Evolutionary conservation across 371 early-diverging fungal species (phyloP), one percentile per base, ranked within the genome.

Genomic region (Mucor velutinosus): DNA sequence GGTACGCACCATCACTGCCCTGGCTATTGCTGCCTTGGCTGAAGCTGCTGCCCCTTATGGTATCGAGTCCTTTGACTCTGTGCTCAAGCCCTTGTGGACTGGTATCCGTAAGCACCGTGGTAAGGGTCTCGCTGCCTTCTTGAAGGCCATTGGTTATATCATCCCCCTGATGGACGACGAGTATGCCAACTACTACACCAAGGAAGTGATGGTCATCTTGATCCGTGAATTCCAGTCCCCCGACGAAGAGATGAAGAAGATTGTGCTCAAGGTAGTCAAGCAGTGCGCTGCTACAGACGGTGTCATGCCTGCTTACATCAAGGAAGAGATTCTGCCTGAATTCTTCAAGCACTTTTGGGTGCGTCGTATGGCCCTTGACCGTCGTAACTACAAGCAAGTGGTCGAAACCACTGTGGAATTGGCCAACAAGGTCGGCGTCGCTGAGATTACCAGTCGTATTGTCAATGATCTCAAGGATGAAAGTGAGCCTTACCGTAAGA

Each of bases 41-140:
- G 98, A 98, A 79, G 97, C 98, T 2, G 95, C 98, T 3, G 94
- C 95, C 0, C 99, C 99, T 0, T 98, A 99, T 79, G 99, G 99
- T 80, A 97, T 99, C 70, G 99, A 98, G 76, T 92, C 95, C 0
- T 98, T 99, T 76, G 97, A 96, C 73, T 75, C 88, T 5, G 95
- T 97, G 2, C 79, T 99, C 39, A 86, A 90, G 65, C 97, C 97
- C 21, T 82, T 99, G 33, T 97, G 96, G 96, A 86, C 87, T 30
- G 98, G 97, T 73, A 93, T 97, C 72, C 92, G 93, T 76, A 91
- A 93, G 74, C 97, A 97, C 69, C 91, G 98, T 67, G 97, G 98
- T 74, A 95, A 95, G 76, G 95, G 95, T 17, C 85, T 97, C 53
- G 98, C 98, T n/a, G 97, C 98, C 2, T 97, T 97, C 82, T 85